phyloP scores from a whole-genome alignment of 2,329 filamentous ascomycete species.

The Gnomoniopsis sp. region DNA sequence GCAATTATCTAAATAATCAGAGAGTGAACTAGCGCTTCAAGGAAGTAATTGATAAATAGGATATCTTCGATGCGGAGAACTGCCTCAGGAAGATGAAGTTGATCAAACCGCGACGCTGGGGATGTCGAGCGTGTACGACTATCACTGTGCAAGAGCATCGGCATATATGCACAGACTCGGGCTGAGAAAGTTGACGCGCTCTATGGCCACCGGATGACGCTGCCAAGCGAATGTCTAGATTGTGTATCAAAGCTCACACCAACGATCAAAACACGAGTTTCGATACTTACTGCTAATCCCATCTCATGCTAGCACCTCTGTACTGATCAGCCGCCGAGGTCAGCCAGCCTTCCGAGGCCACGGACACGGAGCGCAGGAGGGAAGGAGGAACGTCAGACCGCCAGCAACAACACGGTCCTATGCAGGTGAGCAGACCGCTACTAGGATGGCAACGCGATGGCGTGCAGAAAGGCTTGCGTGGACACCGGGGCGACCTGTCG shows the following conservation, averaged over 20 bases:
- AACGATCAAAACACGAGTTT: not conserved
- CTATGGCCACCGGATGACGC: not conserved
- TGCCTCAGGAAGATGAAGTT: not conserved
- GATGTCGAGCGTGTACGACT: not conserved
- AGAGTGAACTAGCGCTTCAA: not conserved
- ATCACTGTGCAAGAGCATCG: not conserved
- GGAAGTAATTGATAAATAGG: not conserved
- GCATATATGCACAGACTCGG: not conserved
- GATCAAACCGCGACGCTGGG: not conserved
- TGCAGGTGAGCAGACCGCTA: not conserved
- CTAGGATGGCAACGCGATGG: not conserved
- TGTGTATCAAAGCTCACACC: not conserved
- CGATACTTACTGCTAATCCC: not conserved
- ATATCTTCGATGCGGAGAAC: not conserved
- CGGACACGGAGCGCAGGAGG: not conserved
- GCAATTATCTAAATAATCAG: not conserved
- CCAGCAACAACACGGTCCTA: not conserved
- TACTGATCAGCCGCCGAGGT: not conserved
- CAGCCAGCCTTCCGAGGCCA: not conserved
- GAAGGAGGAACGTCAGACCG: not conserved
- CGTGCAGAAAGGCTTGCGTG: constrained; percentile 6
- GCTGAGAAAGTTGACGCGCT: not conserved
- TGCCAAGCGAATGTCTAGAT: not conserved
- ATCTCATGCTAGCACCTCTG: not conserved
- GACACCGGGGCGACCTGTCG: not conserved